Evolutionary conservation across 805 yeast genomes (phyloP).

Genomic region (Blastobotrys parvus): DNA sequence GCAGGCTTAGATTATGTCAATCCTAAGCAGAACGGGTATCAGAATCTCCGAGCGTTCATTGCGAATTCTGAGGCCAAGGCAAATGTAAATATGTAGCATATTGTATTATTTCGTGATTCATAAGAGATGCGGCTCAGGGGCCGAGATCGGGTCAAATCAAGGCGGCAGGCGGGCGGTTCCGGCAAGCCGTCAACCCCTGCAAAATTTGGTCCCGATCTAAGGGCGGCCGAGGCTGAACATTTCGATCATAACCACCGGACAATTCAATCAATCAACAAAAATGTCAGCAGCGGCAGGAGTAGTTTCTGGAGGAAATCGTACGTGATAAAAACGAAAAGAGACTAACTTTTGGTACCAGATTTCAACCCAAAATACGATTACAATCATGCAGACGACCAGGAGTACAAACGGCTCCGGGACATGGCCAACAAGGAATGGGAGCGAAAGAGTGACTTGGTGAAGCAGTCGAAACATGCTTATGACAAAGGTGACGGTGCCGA

Average conservation of each 20-base stretch:
- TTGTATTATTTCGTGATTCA: not conserved
- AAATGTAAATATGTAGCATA: not conserved
- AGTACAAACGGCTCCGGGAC: conserved; percentile 53
- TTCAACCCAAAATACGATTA: conserved; percentile 22
- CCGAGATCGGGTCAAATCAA: conserved; percentile 2
- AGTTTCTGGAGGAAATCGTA: conserved; percentile 3
- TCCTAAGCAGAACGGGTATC: conserved; percentile 11
- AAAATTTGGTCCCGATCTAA: too few species aligned
- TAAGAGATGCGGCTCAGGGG: too few species aligned
- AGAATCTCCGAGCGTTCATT: conserved; percentile 10
- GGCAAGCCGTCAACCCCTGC: too few species aligned
- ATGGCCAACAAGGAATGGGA: conserved; percentile 61
- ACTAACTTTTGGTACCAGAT: not conserved
- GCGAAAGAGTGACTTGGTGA: conserved; percentile 46
- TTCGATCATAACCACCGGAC: too few species aligned
- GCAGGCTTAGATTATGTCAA: conserved; percentile 19
- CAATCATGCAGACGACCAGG: conserved; percentile 32
- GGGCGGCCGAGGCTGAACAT: too few species aligned
- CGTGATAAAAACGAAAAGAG: not conserved
- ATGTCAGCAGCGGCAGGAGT: conserved; percentile 8
- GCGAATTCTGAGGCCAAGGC: not conserved
- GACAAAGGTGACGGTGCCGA: conserved; percentile 59
- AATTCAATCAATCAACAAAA: not conserved
- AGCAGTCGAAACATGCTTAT: conserved; percentile 71
- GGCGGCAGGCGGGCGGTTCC: not conserved